These are phyloP conservation scores for Aurifilum marmelostoma DNA, from an alignment of 2,329 filamentous ascomycete species.

Conservation along the genomic window DNA sequence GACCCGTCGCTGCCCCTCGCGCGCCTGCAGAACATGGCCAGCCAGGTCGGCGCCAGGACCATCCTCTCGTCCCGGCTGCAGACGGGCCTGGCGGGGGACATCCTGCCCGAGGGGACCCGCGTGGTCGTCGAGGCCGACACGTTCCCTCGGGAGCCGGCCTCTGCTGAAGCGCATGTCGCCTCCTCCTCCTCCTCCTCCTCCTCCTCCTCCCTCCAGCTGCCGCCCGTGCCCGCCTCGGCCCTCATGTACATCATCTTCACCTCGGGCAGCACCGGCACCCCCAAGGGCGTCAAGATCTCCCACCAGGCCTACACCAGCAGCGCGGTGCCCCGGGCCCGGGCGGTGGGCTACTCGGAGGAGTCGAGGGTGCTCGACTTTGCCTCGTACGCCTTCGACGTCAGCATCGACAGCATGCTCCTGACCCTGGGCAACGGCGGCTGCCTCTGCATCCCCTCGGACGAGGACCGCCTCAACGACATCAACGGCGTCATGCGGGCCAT, in stretches of 20 bases:
- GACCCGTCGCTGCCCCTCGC: constrained; percentile 32
- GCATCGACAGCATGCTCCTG: constrained; percentile 45
- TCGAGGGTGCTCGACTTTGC: constrained; percentile 37
- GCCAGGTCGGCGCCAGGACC: constrained; percentile 32
- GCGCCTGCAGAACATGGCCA: constrained; percentile 31
- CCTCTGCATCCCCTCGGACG: constrained; percentile 56
- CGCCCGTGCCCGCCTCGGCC: constrained; percentile 28
- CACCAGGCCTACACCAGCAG: constrained; percentile 37
- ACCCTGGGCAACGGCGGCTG: constrained; percentile 45
- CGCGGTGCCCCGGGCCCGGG: constrained; percentile 44
- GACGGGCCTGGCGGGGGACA: constrained; percentile 14
- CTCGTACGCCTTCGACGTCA: constrained; percentile 48
- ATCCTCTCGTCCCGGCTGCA: constrained; percentile 32
- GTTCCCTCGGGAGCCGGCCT: not conserved
- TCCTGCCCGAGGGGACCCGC: constrained; percentile 13
- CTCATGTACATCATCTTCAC: constrained; percentile 54
- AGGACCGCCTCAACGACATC: constrained; percentile 51
- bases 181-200: too few relatives aligned
- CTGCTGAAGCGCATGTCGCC: not conserved
- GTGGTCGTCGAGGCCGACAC: constrained; percentile 19
- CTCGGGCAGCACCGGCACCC: constrained; percentile 58
- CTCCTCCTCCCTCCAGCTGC: constrained; percentile 26
- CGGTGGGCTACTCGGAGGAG: constrained; percentile 46
- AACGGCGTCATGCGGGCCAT: constrained; percentile 32
- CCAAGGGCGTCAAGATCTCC: constrained; percentile 54